These are phyloP conservation scores for Begonia masoniana DNA, from an alignment of 306 rosid genomes.

Conservation along the genomic window DNA sequence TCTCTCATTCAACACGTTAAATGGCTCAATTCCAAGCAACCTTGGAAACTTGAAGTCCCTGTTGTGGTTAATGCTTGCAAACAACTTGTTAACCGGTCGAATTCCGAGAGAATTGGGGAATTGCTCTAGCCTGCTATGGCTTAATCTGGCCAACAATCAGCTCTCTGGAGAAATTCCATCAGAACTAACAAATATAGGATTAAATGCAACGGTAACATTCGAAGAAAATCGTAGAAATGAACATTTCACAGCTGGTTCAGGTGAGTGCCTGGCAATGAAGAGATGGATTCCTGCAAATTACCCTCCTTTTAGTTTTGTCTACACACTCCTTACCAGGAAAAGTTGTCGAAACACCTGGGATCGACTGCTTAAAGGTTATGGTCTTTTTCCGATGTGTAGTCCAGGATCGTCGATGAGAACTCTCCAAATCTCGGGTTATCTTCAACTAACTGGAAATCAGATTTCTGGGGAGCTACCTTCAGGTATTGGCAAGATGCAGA, in stretches of 20 bases:
- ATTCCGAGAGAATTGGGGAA: conserved; percentile 71
- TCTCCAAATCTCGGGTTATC: conserved; percentile 60
- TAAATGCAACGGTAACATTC: conserved; percentile 40
- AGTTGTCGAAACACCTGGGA: conserved; percentile 78
- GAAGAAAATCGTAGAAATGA: conserved; percentile 22
- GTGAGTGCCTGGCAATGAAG: conserved; percentile 79
- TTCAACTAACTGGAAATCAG: conserved; percentile 62
- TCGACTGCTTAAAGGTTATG: conserved; percentile 57
- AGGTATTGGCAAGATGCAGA: conserved; percentile 50
- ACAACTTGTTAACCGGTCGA: conserved; percentile 47
- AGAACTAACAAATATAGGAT: conserved; percentile 58
- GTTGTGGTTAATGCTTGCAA: conserved; percentile 88
- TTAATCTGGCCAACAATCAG: conserved; percentile 75
- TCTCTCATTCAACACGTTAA: conserved; percentile 52
- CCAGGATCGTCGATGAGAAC: conserved; percentile 26
- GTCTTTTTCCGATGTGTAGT: conserved; percentile 43
- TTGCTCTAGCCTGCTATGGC: conserved; percentile 79
- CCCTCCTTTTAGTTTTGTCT: conserved; percentile 85
- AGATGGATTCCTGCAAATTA: conserved; percentile 97
- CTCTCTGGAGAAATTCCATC: conserved; percentile 56
- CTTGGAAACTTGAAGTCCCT: conserved; percentile 74
- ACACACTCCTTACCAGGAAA: conserved; percentile 63
- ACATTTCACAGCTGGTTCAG: conserved; percentile 43
- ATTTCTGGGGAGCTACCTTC: conserved; percentile 63
- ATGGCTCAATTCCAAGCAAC: conserved; percentile 58